Percentiles rank a stretch among this genome's conserved stretches.
Evolutionary conservation across 345 rosid species (phyloP).

Genomic region (Salix dunnii): DNA sequence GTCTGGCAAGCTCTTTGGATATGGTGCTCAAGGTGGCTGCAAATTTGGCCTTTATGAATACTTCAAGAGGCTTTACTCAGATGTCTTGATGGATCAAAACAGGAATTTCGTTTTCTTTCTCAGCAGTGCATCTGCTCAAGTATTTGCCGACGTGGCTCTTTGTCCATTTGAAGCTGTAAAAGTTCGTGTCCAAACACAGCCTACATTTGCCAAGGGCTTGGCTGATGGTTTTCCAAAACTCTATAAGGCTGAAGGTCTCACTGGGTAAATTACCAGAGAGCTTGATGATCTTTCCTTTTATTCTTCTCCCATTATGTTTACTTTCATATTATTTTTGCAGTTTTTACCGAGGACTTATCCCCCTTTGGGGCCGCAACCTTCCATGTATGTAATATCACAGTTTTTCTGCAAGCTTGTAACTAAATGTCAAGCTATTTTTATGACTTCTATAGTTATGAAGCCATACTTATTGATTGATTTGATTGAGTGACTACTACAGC

Average conservation of each 20-base stretch:
- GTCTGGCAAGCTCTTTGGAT: slow-evolving; percentile 59
- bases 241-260: slow-evolving; percentile 47
- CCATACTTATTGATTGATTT: no score
- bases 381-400: slow-evolving; percentile 33
- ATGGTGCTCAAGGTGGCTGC: slow-evolving; percentile 68
- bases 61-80: slow-evolving; percentile 56
- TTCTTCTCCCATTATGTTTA: slow-evolving; percentile 13
- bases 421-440: not conserved
- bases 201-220: slow-evolving; percentile 55
- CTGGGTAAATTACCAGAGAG: slow-evolving; percentile 39
- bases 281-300: slow-evolving; percentile 2
- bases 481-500: no score
- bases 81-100: slow-evolving; percentile 35
- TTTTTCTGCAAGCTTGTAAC: not conserved
- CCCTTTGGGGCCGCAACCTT: slow-evolving; percentile 46
- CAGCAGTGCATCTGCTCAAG: slow-evolving; percentile 67
- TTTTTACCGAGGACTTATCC: slow-evolving; percentile 38
- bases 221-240: slow-evolving; percentile 56
- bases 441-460: no score
- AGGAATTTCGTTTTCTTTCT: slow-evolving; percentile 46
- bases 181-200: slow-evolving; percentile 64
- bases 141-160: slow-evolving; percentile 62
- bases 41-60: slow-evolving; percentile 65
- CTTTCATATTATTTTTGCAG: slow-evolving; percentile 19
- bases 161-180: slow-evolving; percentile 69